These are phyloP conservation scores for Simmondsia chinensis DNA, from an alignment of 148 eudicot species.

Conservation along the genomic window DNA sequence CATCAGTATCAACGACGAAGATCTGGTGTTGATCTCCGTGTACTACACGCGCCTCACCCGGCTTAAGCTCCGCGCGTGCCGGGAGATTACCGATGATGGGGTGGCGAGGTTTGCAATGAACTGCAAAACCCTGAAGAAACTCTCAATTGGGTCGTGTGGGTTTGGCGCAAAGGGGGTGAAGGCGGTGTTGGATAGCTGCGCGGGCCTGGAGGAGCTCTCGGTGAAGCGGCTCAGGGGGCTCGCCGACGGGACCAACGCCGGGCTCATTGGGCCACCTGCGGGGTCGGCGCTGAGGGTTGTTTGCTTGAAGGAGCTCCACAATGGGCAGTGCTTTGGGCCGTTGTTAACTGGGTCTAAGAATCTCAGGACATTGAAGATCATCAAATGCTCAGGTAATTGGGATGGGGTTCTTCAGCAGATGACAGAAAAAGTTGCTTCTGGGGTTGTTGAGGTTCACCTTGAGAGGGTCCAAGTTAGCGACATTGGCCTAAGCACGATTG, in stretches of 20 bases:
- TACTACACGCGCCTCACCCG: conserved; percentile 37
- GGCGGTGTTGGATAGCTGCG: conserved; percentile 34
- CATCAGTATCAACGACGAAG: conserved; percentile 27
- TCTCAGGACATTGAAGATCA: conserved; percentile 39
- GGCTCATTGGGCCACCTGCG: conserved; percentile 38
- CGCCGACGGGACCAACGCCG: conserved; percentile 8
- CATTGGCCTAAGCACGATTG: conserved; percentile 39
- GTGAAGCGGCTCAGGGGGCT: conserved; percentile 40
- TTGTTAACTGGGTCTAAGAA: conserved; percentile 50
- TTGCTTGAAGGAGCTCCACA: conserved; percentile 58
- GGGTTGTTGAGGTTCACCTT: conserved; percentile 50
- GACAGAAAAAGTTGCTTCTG: conserved; percentile 16
- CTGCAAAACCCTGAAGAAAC: conserved; percentile 25
- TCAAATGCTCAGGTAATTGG: conserved; percentile 72
- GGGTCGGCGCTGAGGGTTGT: conserved; percentile 39
- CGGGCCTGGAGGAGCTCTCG: conserved; percentile 32
- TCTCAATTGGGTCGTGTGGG: conserved; percentile 44
- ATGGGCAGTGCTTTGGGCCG: conserved; percentile 62
- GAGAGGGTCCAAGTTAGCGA: conserved; percentile 78
- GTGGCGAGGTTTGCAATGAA: conserved; percentile 31
- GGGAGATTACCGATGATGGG: conserved; percentile 33
- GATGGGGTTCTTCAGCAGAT: conserved; percentile 45
- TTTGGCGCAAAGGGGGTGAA: conserved; percentile 47
- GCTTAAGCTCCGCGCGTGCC: conserved; percentile 38
- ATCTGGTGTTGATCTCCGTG: conserved; percentile 26